Percentiles rank a stretch among this genome's conserved stretches.
Evolutionary conservation across 139 green algal species (phyloP).

Genomic region (Picochlorum sp.): DNA sequence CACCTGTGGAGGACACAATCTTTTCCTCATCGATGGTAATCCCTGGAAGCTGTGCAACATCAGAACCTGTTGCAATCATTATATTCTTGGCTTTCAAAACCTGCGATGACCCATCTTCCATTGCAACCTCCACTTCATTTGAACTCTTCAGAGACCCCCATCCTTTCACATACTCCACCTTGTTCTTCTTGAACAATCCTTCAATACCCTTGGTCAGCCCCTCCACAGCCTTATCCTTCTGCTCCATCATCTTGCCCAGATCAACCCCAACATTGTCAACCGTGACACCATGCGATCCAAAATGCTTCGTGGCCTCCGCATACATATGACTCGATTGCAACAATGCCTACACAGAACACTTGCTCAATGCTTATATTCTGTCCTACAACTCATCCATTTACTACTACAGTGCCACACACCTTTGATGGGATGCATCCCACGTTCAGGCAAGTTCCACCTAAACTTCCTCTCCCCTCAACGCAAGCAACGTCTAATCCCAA

Average conservation of each 20-base stretch:
- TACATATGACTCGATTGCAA: constrained; percentile 93
- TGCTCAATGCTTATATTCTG: constrained; percentile 1
- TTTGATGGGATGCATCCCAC: constrained; percentile 97
- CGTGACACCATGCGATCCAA: constrained; percentile 76
- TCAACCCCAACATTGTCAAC: constrained; percentile 61
- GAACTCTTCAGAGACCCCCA: constrained; percentile 71
- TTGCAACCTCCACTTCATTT: constrained; percentile 76
- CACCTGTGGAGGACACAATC: constrained; percentile 95
- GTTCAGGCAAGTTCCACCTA: constrained; percentile 98
- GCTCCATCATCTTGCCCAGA: constrained; percentile 82
- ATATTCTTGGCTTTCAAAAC: constrained; percentile 81
- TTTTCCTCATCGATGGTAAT: constrained; percentile 91
- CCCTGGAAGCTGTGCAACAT: constrained; percentile 77
- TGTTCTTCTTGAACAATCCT: constrained; percentile 99
- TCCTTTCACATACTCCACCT: constrained; percentile 92
- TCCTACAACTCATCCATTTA: not conserved
- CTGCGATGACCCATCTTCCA: constrained; percentile 57
- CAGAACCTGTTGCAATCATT: constrained; percentile 92
- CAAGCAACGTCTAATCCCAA: constrained; percentile 92
- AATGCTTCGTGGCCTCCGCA: constrained; percentile 74
- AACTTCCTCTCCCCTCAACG: constrained; percentile 82
- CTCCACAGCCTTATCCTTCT: constrained; percentile 81
- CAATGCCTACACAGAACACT: constrained; percentile 47
- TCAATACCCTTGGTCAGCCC: constrained; percentile 97
- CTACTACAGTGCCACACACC: constrained; percentile 20